phyloP scores from a whole-genome alignment of 176 grass and related monocot species.

The sorghum (Sorghum bicolor) region Sorghum_bicolor_NCBIv3 NC_012878.2:6218501-6219000 shows the following conservation, averaged over 20 bases:
- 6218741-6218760: background rate
- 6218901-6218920: background rate
- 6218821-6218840: background rate
- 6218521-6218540: background rate
- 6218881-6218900: background rate
- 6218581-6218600: background rate
- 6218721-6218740: background rate
- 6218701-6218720: background rate
- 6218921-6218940: background rate
- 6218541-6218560: background rate
- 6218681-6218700: background rate
- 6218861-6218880: background rate
- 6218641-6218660: constrained; percentile 4
- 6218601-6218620: background rate
- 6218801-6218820: background rate
- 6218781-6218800: background rate
- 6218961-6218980: background rate
- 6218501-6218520: background rate
- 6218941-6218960: background rate
- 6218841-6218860: background rate
- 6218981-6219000: background rate
- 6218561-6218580: background rate
- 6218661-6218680: background rate
- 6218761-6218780: background rate
- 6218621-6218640: background rate